These are phyloP conservation scores for Hansenula anomala DNA, from an alignment of 1,139 yeast genomes.

Conservation along the genomic window DNA sequence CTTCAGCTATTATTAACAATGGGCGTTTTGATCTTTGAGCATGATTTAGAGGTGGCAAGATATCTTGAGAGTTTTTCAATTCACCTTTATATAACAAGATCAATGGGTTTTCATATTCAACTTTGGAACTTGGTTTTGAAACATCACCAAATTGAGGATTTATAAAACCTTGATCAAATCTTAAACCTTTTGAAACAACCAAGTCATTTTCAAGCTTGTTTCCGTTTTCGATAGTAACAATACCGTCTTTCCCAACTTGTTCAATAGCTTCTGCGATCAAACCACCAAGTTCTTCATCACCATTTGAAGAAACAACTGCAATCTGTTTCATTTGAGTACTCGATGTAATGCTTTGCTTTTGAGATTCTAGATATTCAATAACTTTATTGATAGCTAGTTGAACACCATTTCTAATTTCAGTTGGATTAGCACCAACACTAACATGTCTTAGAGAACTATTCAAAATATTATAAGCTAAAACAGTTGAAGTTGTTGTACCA, in stretches of 20 bases:
- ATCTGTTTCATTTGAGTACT: slow-evolving; percentile 21
- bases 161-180: slow-evolving; percentile 20
- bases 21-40: slow-evolving; percentile 20
- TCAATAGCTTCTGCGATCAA: slow-evolving; percentile 20
- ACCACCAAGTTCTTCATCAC: slow-evolving; percentile 17
- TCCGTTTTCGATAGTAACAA: slow-evolving; percentile 20
- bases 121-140: slow-evolving; percentile 16
- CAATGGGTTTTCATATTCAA: slow-evolving; percentile 18
- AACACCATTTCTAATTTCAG: slow-evolving; percentile 19
- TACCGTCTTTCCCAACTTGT: slow-evolving; percentile 24
- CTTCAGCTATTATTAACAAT: slow-evolving; percentile 19
- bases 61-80: slow-evolving; percentile 18
- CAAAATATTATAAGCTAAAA: slow-evolving; percentile 20
- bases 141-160: slow-evolving; percentile 20
- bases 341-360: slow-evolving; percentile 12
- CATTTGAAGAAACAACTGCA: slow-evolving; percentile 21
- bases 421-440: slow-evolving; percentile 21
- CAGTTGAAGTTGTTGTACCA: slow-evolving; percentile 23
- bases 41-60: slow-evolving; percentile 19
- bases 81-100: slow-evolving; percentile 19
- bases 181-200: slow-evolving; percentile 21
- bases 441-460: slow-evolving; percentile 17
- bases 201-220: slow-evolving; percentile 18
- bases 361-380: slow-evolving; percentile 14
- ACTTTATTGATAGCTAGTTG: slow-evolving; percentile 14